Base-by-base conservation (phyloP, 2,329 filamentous ascomycete genomes). In the Hymenoscyphus fructigenus region DNA sequence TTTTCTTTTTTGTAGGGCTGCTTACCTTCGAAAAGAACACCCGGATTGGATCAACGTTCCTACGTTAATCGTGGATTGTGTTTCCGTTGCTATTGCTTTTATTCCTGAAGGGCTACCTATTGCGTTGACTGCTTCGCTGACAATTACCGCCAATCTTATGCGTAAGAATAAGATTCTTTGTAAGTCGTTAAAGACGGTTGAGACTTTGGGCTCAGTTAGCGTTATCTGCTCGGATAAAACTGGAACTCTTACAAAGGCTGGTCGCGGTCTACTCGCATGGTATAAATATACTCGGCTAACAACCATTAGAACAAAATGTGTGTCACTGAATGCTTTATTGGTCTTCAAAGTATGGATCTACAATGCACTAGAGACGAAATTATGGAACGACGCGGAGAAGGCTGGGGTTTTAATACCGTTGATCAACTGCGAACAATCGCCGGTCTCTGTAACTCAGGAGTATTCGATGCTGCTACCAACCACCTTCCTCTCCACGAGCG, bases 211-310 rank as follows among this genome's bases (percentile, higher is more conserved):
- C 0, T 83, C 87, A 0, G 89, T 92, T 1, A 90, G 88, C 0
- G 85, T 91, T 7, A 88, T 93, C 50, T 91, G 90, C 74, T 91
- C 88, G 0, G 90, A 92, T 75, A 92, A 92, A 79, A 92, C 90
- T 0, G 90, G 90, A 3, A 91, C 88, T 0, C 78, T 91, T 63
- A 91, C 88, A 4, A 74, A 74, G 61, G 72, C 71, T 66, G 17
- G 57, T 38, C 3, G 15, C 60, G 3, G 14, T 50, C 4, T 26
- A 17, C 59, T n/a, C 2, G 5, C 26, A 15, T 26, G 20, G 34
- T 3, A 20, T 26, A n/a, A 76, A 73, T 0, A 86, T 5, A 38
- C 34, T 60, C 70, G 17, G 67, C 26, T 38, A 20, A 36, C 36
- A 3, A 10, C n/a, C 67, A 12, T 26, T 20, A 86, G 84, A 91